Base-by-base conservation (phyloP, 2,329 filamentous ascomycete species). In the Colletotrichum lupini region DNA sequence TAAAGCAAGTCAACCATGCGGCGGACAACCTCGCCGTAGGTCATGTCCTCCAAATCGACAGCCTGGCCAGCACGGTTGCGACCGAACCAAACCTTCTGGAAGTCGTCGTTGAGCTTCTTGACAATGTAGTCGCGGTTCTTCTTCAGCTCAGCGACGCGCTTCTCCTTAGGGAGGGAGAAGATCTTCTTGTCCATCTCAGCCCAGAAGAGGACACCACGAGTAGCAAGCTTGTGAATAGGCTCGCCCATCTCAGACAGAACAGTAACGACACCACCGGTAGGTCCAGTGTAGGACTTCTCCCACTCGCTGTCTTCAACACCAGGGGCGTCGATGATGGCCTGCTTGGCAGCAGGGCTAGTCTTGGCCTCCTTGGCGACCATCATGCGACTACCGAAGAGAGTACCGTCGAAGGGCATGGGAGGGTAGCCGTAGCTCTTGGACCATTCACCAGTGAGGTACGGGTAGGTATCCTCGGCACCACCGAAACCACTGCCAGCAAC, bases 171-270 rank as follows among this genome's bases (percentile, higher is more conserved):
- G 61, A 99, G 87, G 80, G 92, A 93, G 87, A 99, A 99, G 79
- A 99, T 98, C 85, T 97, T 98, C 83, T 97, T 91, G 80, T 99
- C 97, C 95, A 99, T 98, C 85, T 99, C 97, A 62, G 95, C 93
- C 97, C 97, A 99, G 88, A 99, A 98, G 67, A 91, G 88, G 60
- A 99, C 95, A 89, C 97, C 97, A 72, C 97, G 93, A 61, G 97
- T 99, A 19, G 97, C 97, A 73, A 99, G 91, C 87, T 99, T 99
- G 88, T 99, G 97, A 75, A 99, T 99, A 6, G 97, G 97, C 87
- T 99, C 97, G 58, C 97, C 97, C 97, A 99, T 99, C 85, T 99
- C 97, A 1, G 97, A 99, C 76, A 95, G 92, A 61, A 99, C 97
- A 32, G 97, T 99, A 79, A 99, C 96, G 75, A 99, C 92, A 81